A percentile compares a stretch with the other conserved stretches of the same genome.
These are phyloP conservation scores for Paraconiothyrium sp. DNA, from an alignment of 2,329 filamentous ascomycete genomes.

Conservation along the genomic window DNA sequence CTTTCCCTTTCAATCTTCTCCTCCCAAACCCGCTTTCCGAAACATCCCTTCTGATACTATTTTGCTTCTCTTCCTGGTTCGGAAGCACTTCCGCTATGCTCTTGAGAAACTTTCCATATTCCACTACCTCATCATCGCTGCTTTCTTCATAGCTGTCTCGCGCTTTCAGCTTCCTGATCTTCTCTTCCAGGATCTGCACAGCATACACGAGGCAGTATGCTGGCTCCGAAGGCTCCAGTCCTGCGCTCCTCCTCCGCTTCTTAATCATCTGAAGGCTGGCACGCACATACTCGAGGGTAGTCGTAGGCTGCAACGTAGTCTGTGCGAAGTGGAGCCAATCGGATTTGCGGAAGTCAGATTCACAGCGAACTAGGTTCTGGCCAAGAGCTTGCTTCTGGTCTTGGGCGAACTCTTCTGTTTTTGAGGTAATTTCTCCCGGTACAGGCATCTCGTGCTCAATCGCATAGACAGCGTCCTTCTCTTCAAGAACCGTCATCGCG, in stretches of 20 bases:
- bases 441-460: neutral
- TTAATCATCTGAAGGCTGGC: neutral
- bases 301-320: slow-evolving; percentile 12
- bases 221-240: neutral
- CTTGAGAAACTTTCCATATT: slow-evolving; percentile 16
- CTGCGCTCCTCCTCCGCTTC: slow-evolving; percentile 3
- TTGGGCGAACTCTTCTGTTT: neutral
- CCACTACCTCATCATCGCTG: slow-evolving; percentile 10
- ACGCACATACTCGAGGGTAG: slow-evolving; percentile 19
- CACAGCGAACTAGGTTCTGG: neutral
- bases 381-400: neutral
- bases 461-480: neutral
- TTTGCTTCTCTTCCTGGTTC: neutral
- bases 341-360: slow-evolving; percentile 8
- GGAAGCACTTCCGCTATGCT: neutral
- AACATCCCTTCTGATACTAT: neutral
- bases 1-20: slow-evolving; percentile 11
- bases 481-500: slow-evolving; percentile 5
- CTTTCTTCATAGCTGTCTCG: neutral
- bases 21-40: neutral
- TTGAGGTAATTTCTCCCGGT: neutral
- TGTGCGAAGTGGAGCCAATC: slow-evolving; percentile 25
- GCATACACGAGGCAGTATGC: slow-evolving; percentile 3
- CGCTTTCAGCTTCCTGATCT: neutral
- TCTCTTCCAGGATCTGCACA: slow-evolving; percentile 10